Evolutionary conservation across 306 rosid species (phyloP), one percentile per base, ranked within the genome.

Genomic region (Quercus dentata): DNA sequence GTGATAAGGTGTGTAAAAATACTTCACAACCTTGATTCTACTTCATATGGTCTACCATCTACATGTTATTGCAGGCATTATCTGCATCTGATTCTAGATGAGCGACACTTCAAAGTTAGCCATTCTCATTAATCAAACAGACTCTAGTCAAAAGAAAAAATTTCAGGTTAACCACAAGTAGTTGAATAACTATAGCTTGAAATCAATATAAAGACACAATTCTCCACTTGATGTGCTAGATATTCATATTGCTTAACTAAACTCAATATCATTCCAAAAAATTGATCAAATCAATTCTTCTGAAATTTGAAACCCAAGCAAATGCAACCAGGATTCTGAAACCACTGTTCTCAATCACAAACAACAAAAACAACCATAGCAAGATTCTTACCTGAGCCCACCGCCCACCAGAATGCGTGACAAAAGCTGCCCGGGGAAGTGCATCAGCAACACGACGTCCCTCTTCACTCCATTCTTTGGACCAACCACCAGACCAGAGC

Each of bases 301-400:
- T 30, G 58, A 31, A 56, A 81, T 79, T 27, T 30, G 58, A 31
- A 56, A 81, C 58, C 67, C 20, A 28, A 58, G 27, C 77, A 70
- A 62, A 67, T 8, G 19, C 74, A 54, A 65, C 21, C 41, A 25
- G 56, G 23, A 55, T 31, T 14, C 17, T 56, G 75, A 54, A 38
- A 33, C 35, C 25, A 30, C n/a, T 64, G 9, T 18, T 30, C 52
- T 7, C 27, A 56, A 20, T 20, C 0, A 44, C 8, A 74, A 3
- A 63, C 63, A 64, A 7, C 7, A 44, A 76, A 80, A 33, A 44
- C 38, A 73, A 14, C 74, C 33, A 14, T 62, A n/a, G 55, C 15
- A 30, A 82, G 78, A 67, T 70, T 68, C 85, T 88, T 76, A 94
- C 98, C 97, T 95, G 99, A 82, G 96, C 88, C 98, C 98, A 92